A percentile compares a stretch with the other conserved stretches of the same genome.
phyloP scores from a whole-genome alignment of 805 yeast genomes.

The Candida boleticola region DNA sequence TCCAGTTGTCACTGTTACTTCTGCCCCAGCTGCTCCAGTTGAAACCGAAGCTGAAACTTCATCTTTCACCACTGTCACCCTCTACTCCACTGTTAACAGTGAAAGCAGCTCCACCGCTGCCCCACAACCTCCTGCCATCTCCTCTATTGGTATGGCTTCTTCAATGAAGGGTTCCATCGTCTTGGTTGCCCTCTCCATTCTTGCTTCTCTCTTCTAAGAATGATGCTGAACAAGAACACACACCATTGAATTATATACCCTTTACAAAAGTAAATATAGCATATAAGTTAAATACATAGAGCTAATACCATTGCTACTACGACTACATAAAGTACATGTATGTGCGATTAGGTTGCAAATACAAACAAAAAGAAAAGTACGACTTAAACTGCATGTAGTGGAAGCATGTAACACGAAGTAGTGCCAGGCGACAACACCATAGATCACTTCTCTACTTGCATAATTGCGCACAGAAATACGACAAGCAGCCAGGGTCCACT shows the following conservation, averaged over 20 bases:
- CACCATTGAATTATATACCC: neutral
- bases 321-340: no score
- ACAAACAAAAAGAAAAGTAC: no score
- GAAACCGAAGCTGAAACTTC: constrained; percentile 7
- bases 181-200: neutral
- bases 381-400: no score
- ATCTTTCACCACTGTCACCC: constrained; percentile 6
- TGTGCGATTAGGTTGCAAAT: no score
- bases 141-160: constrained; percentile 5
- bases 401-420: no score
- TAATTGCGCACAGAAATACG: no score
- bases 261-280: neutral
- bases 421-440: no score
- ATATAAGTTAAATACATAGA: no score
- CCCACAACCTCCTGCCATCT: constrained; percentile 10
- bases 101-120: neutral
- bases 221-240: no score
- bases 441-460: no score
- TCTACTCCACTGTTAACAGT: constrained; percentile 9
- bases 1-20: constrained; percentile 13
- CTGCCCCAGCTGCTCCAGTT: constrained; percentile 7
- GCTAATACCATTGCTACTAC: no score
- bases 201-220: constrained; percentile 1
- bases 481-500: no score
- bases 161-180: constrained; percentile 1